Percentiles rank a stretch among this genome's conserved stretches.
phyloP scores from a whole-genome alignment of 352 stramenopile genomes.

The Phytopythium boreale region DNA sequence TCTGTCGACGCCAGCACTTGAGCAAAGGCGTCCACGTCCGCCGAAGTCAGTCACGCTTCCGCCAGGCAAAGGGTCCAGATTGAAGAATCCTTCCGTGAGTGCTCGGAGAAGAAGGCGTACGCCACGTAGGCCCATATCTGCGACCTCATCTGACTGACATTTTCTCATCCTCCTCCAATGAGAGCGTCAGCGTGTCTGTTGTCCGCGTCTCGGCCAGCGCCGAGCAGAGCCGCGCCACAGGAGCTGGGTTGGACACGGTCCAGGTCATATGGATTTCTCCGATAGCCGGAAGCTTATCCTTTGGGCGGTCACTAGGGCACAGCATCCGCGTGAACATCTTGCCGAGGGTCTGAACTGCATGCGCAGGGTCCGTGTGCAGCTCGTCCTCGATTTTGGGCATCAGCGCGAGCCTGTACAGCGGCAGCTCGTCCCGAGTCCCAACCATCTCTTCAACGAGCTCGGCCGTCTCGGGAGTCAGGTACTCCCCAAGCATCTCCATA shows the following conservation, averaged over 20 bases:
- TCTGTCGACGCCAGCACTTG: neutral
- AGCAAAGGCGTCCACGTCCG: neutral
- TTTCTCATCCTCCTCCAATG: neutral
- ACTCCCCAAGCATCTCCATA: too few species aligned
- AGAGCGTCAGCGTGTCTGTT: neutral
- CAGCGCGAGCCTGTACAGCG: too few species aligned
- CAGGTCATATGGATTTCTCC: too few species aligned
- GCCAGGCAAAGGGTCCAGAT: neutral
- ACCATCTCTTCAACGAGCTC: too few species aligned
- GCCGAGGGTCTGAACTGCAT: too few species aligned
- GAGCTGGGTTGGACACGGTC: neutral
- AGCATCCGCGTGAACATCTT: too few species aligned
- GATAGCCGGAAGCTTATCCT: too few species aligned
- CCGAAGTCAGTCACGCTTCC: neutral
- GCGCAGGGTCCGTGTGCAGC: too few species aligned
- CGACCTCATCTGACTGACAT: neutral
- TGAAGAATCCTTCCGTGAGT: neutral
- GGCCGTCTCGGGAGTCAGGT: too few species aligned
- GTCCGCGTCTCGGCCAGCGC: neutral
- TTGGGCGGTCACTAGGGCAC: too few species aligned
- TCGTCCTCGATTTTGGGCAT: too few species aligned
- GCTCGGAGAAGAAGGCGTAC: neutral
- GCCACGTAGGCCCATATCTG: neutral
- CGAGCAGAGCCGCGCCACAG: neutral
- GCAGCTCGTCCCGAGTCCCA: too few species aligned